Base-by-base conservation (phyloP, 306 rosid species). In the Gastrolobium bilobum region DNA sequence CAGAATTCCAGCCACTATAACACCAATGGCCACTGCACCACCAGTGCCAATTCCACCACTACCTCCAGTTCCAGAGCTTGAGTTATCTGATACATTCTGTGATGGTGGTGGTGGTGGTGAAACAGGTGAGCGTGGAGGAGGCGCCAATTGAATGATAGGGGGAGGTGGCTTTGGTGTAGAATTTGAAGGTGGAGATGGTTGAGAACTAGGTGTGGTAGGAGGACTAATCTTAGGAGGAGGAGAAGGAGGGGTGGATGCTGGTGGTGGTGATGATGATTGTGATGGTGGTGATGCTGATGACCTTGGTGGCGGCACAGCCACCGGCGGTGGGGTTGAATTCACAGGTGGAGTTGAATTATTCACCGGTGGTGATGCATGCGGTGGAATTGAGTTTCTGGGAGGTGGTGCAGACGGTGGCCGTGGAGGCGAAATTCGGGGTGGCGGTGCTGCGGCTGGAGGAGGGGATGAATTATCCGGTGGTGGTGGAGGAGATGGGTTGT, bases 1-100 rank as follows among this genome's bases (percentile, higher is more conserved):
- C 15, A 91, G 5, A 51, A 90, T 11, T 39, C 86, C 91, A 33
- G 80, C 88, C 72, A 71, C 87, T 53, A 81, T 87, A 54, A 81
- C 88, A 54, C 64, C 75, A 42, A 95, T 85, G 46, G 91, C 97
- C 42, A 83, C 84, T 1, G 26, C 48, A 64, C 81, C 93, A 59
- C 83, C 97, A 62, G 84, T 83, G 59, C 85, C 60, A 76, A 91
- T 82, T 34, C 94, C 89, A 44, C 74, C 77, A 74, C 69, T 85
- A 40, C 56, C 38, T 3, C 71, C 77, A 50, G 84, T 14, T 1
- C 20, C 75, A 48, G 88, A 66, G 53, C 64, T 87, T 34, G 89
- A 76, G 50, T 76, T 81, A 33, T 15, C 86, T 10, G 87, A 33
- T 35, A 61, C 75, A 47, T 64, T 84, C 59, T 46, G 76, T 0